These are phyloP conservation scores for Agaricus subrufescens DNA, from an alignment of 768 basidiomycete species.

Conservation along the genomic window DNA sequence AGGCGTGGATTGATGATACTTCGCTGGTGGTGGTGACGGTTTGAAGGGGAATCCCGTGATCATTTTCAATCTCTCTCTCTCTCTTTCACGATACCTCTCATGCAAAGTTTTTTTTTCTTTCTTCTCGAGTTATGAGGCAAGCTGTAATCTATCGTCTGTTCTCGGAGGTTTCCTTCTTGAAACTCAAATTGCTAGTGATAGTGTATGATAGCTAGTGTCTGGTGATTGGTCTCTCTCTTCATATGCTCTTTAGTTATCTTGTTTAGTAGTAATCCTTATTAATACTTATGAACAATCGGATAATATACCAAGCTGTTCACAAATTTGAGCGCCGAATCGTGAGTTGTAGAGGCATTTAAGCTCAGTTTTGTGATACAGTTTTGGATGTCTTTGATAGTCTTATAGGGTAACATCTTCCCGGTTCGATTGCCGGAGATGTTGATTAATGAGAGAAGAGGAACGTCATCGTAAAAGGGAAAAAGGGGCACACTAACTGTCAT, in stretches of 20 bases:
- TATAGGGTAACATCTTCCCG: too few species aligned
- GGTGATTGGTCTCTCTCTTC: not conserved
- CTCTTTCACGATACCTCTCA: not conserved
- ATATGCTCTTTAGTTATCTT: not conserved
- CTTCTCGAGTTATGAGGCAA: not conserved
- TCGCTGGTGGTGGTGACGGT: constrained; percentile 45
- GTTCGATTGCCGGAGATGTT: too few species aligned
- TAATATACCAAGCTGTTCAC: too few species aligned
- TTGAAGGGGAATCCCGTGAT: not conserved
- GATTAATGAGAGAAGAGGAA: too few species aligned
- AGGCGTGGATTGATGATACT: constrained; percentile 66
- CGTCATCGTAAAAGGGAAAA: too few species aligned
- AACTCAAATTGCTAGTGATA: not conserved
- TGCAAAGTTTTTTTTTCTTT: not conserved
- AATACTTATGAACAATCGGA: not conserved
- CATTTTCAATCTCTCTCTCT: not conserved
- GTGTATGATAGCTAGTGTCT: not conserved
- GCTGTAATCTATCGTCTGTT: not conserved
- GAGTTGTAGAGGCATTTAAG: too few species aligned
- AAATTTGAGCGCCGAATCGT: too few species aligned
- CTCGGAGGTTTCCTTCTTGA: not conserved
- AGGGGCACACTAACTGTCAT: too few species aligned
- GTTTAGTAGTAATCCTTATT: not conserved
- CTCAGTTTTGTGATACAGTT: too few species aligned
- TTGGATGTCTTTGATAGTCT: too few species aligned